These are phyloP conservation scores for Megacollybia marginata DNA, from an alignment of 768 basidiomycete genomes.

Conservation along the genomic window DNA sequence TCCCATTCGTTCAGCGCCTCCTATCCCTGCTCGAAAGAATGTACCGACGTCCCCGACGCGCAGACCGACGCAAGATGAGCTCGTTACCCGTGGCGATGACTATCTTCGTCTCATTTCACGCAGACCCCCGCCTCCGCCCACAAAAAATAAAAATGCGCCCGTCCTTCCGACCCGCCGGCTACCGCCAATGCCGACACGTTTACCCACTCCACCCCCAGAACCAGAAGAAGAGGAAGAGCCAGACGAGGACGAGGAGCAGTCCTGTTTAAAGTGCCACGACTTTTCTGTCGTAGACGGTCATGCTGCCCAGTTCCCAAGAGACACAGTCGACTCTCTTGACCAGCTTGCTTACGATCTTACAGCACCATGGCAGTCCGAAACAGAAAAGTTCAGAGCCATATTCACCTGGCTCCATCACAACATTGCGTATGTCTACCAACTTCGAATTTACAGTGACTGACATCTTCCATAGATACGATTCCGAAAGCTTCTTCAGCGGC, in stretches of 20 bases:
- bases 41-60: neutral
- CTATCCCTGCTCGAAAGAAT: slow-evolving; percentile 13
- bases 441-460: too few relatives aligned
- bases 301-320: slow-evolving; percentile 34
- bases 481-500: slow-evolving; percentile 34
- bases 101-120: slow-evolving; percentile 21
- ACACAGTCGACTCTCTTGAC: slow-evolving; percentile 28
- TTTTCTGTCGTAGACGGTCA: slow-evolving; percentile 35
- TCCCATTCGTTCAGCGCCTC: slow-evolving; percentile 5
- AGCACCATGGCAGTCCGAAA: slow-evolving; percentile 31
- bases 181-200: slow-evolving; percentile 22
- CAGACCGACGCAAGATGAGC: slow-evolving; percentile 3
- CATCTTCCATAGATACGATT: slow-evolving; percentile 22
- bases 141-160: slow-evolving; percentile 7
- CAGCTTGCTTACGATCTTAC: slow-evolving; percentile 33
- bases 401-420: slow-evolving; percentile 43
- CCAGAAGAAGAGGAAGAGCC: slow-evolving; percentile 15
- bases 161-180: slow-evolving; percentile 17
- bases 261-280: slow-evolving; percentile 37
- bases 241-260: slow-evolving; percentile 8
- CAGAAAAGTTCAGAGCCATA: slow-evolving; percentile 38
- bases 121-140: slow-evolving; percentile 24
- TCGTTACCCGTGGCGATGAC: slow-evolving; percentile 3
- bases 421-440: slow-evolving; percentile 17
- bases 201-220: slow-evolving; percentile 23